Conservation (phyloP, 108 stramenopile genomes). For the Nitzschia palea region DNA sequence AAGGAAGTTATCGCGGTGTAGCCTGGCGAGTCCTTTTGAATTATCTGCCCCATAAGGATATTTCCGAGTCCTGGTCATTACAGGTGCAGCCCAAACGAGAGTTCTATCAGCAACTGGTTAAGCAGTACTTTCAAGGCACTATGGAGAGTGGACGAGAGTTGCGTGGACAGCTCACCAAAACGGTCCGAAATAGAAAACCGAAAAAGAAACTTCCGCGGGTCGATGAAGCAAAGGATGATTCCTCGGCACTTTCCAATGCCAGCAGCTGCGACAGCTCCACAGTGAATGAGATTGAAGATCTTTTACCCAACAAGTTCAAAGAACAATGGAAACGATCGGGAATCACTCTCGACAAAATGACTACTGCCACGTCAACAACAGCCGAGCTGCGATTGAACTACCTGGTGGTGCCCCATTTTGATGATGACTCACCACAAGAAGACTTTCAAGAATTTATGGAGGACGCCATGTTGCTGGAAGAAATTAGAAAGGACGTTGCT, state of each 20-base stretch:
- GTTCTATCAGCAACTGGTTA: conserved; percentile 53
- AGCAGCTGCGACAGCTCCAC: conserved; percentile 1
- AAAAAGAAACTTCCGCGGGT: background rate
- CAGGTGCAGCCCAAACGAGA: conserved; percentile 46
- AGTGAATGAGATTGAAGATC: conserved; percentile 16
- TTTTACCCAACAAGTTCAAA: conserved; percentile 25
- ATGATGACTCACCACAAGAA: conserved; percentile 7
- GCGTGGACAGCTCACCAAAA: conserved; percentile 15
- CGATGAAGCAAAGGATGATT: conserved; percentile 9
- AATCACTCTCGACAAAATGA: conserved; percentile 11
- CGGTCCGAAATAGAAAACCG: conserved; percentile 9
- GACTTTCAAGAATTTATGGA: conserved; percentile 46
- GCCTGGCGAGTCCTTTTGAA: conserved; percentile 79
- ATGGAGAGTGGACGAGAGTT: conserved; percentile 39
- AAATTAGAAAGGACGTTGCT: conserved; percentile 89
- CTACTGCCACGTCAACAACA: background rate
- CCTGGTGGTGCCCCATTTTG: background rate
- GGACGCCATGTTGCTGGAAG: conserved; percentile 67
- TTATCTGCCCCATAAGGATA: conserved; percentile 55
- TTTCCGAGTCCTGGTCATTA: conserved; percentile 46
- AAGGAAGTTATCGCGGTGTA: conserved; percentile 64
- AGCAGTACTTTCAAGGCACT: conserved; percentile 59
- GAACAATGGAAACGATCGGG: conserved; percentile 44
- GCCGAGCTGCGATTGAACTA: conserved; percentile 8
- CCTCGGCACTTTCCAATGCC: background rate